Conservation (phyloP, 306 rosid genomes). For the Prunus kanzakura region DNA sequence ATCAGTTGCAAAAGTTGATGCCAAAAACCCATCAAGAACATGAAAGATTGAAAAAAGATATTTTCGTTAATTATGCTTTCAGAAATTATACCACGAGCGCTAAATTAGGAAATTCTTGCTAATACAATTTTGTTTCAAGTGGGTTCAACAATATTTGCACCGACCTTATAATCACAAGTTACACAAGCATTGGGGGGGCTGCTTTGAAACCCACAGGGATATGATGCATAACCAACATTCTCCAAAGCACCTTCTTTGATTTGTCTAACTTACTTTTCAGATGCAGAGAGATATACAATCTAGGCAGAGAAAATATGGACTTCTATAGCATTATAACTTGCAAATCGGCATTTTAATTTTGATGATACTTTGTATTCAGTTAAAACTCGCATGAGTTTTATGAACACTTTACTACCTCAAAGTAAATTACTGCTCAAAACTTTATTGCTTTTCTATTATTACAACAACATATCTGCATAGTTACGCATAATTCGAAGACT, state of each 20-base stretch:
- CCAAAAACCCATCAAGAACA: background rate
- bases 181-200: background rate
- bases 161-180: background rate
- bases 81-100: background rate
- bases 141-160: background rate
- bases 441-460: background rate
- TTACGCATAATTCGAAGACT: background rate
- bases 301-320: background rate
- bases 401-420: background rate
- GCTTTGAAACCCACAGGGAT: background rate
- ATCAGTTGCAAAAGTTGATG: slow-evolving; percentile 2
- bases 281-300: background rate
- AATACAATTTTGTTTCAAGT: slow-evolving; percentile 1
- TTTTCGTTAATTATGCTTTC: background rate
- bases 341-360: background rate
- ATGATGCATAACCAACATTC: background rate
- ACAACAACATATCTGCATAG: background rate
- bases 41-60: background rate
- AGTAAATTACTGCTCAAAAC: background rate
- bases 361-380: background rate
- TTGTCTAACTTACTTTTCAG: background rate
- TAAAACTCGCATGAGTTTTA: too few relatives aligned
- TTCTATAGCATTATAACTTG: background rate
- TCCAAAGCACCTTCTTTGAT: background rate
- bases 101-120: background rate